Conservation (phyloP, 169 alveolate genomes). For the Eimeria maxima region DNA sequence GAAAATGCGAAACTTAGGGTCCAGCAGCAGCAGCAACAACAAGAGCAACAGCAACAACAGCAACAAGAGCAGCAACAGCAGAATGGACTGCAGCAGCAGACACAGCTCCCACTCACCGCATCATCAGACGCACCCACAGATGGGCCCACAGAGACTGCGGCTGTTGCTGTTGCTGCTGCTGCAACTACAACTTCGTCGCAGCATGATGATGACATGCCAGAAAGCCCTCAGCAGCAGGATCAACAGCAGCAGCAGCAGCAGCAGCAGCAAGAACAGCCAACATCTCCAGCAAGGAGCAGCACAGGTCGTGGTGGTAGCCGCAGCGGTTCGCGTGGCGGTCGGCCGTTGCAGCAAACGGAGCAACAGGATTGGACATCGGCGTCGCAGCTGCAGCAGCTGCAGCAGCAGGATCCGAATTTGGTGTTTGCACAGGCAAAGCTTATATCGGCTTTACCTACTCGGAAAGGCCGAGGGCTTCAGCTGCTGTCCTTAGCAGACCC, state of each 20-base stretch:
- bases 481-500: slow-evolving; percentile 77
- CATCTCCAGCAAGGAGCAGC: neutral
- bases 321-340: neutral
- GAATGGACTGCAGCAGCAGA: neutral
- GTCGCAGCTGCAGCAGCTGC: slow-evolving; percentile 30
- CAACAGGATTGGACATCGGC: slow-evolving; percentile 37
- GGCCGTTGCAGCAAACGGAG: slow-evolving; percentile 12
- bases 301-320: neutral
- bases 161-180: neutral
- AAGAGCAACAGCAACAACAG: neutral
- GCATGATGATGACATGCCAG: slow-evolving; percentile 6
- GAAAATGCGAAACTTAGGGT: slow-evolving; percentile 8
- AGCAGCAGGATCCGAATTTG: slow-evolving; percentile 17
- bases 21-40: slow-evolving; percentile 26
- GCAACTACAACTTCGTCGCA: slow-evolving; percentile 28
- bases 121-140: neutral
- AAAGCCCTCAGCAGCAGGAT: slow-evolving; percentile 5
- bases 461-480: slow-evolving; percentile 66
- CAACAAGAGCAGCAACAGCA: neutral
- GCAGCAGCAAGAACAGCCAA: slow-evolving; percentile 1
- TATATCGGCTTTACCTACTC: slow-evolving; percentile 58
- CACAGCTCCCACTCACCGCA: no score
- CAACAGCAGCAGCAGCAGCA: slow-evolving; percentile 14
- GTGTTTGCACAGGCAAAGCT: slow-evolving; percentile 69
- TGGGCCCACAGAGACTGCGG: neutral